Base-by-base conservation (phyloP, 148 eudicot genomes). In the Dianthus caryophyllus region DNA sequence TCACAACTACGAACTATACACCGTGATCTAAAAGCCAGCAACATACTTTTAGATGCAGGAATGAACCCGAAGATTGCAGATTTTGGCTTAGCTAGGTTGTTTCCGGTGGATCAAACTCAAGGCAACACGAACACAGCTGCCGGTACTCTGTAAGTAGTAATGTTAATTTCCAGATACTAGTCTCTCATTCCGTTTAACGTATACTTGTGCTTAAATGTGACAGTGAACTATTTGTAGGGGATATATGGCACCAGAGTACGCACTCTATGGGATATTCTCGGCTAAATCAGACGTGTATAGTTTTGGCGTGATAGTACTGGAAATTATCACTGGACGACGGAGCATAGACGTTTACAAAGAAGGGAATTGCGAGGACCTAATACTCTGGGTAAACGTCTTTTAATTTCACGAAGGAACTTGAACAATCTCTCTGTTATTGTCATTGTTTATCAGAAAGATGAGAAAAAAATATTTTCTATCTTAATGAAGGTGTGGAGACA, bases 221-320 rank as follows among this genome's bases (percentile, higher is more conserved):
- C 38, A 33, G 18, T 2, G 2, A 59, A 39, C 17, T 11, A 5
- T 66, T 3, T 72, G 63, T 64, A 87, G 86, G 55, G 91, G 91
- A 6, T 87, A 87, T 54, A 87, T 84, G 85, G 64, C 85, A n/a
- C 88, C 84, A 6, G 85, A 84, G 27, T 87, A 82, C 46, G 81
- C 73, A 39, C 46, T 75, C 48, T 71, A 69, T 5, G 92, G 87
- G 27, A 17, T 52, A 4, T 84, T 80, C 43, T 84, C 88, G 0
- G 75, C 59, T 1, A 84, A 82, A 36, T 83, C 87, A 0, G 87
- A 84, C 67, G 82, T 87, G 2, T 87, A 54, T 51, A 82, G 92
- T 67, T 84, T 82, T n/a, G 92, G 87, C 0, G 73, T 84, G 5
- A 43, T 87, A 13, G 58, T 84, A 20, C 44, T 84, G 29, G 88